phyloP scores from a whole-genome alignment of 352 stramenopile genomes.

The Pythium vanterpoolii region DNA sequence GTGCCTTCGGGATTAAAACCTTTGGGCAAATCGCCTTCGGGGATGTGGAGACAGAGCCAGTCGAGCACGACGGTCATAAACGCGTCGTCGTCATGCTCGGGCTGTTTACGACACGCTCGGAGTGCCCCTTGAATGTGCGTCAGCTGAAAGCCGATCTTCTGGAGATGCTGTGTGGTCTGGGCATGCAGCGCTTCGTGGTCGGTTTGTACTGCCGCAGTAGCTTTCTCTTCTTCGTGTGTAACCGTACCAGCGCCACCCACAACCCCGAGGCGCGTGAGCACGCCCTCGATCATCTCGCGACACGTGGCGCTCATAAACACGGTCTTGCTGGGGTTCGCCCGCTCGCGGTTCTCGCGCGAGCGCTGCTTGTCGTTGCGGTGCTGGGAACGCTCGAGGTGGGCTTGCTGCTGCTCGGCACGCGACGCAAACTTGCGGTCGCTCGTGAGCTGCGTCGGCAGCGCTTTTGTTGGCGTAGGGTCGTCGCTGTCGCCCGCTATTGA shows the following conservation, averaged over 20 bases:
- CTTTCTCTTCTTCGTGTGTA: slow-evolving; percentile 1
- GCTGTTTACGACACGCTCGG: slow-evolving; percentile 13
- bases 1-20: slow-evolving; percentile 87
- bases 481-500: not conserved
- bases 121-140: slow-evolving; percentile 54
- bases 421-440: slow-evolving; percentile 77
- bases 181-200: slow-evolving; percentile 27
- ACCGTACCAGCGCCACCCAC: not conserved
- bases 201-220: slow-evolving; percentile 6
- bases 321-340: slow-evolving; percentile 84
- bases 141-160: slow-evolving; percentile 51
- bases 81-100: slow-evolving; percentile 32
- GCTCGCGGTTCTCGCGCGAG: slow-evolving; percentile 88
- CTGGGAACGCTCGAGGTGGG: slow-evolving; percentile 43
- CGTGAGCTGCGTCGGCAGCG: slow-evolving; percentile 36
- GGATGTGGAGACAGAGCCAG: slow-evolving; percentile 80
- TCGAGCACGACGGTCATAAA: slow-evolving; percentile 53
- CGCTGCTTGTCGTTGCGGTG: slow-evolving; percentile 78
- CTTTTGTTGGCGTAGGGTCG: slow-evolving; percentile 15
- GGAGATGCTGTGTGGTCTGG: slow-evolving; percentile 31
- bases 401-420: slow-evolving; percentile 62
- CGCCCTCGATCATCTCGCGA: slow-evolving; percentile 82
- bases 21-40: slow-evolving; percentile 72
- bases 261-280: slow-evolving; percentile 49
- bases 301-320: slow-evolving; percentile 91